phyloP scores from a whole-genome alignment of 306 rosid species.

The Lupinus albus region DNA sequence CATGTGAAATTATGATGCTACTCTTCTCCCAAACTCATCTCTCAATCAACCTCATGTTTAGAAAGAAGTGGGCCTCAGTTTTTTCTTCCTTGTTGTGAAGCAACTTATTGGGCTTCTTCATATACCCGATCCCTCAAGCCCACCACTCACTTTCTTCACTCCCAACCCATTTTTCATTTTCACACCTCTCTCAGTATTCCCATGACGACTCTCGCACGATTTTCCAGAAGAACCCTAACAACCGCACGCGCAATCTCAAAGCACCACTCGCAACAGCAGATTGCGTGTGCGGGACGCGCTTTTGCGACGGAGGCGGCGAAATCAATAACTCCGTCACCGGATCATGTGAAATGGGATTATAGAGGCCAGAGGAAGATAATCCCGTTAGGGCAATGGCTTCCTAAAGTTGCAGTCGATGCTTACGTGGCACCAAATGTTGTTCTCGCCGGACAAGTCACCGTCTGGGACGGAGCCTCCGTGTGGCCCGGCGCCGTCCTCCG shows the following conservation, averaged over 20 bases:
- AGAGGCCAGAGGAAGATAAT: slow-evolving; percentile 94
- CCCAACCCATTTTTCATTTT: slow-evolving; percentile 14
- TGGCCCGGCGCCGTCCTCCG: slow-evolving; percentile 96
- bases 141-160: neutral
- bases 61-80: neutral
- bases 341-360: slow-evolving; percentile 96
- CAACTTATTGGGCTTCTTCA: neutral
- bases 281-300: slow-evolving; percentile 47
- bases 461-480: slow-evolving; percentile 88
- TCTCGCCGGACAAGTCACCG: slow-evolving; percentile 93
- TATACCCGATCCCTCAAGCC: neutral
- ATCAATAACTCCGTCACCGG: slow-evolving; percentile 58
- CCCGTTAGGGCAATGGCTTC: slow-evolving; percentile 94
- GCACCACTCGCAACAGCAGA: slow-evolving; percentile 35
- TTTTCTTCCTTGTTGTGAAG: too few species aligned
- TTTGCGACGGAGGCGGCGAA: slow-evolving; percentile 62
- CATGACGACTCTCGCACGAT: slow-evolving; percentile 78
- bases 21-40: too few species aligned
- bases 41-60: too few species aligned
- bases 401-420: slow-evolving; percentile 92
- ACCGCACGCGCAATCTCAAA: slow-evolving; percentile 40
- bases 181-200: neutral
- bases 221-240: slow-evolving; percentile 64
- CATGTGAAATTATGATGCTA: too few species aligned
- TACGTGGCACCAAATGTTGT: slow-evolving; percentile 98